Percentiles rank a stretch among this genome's conserved stretches.
phyloP scores from a whole-genome alignment of 441 rosid genomes.

The Codiaeum variegatum region DNA sequence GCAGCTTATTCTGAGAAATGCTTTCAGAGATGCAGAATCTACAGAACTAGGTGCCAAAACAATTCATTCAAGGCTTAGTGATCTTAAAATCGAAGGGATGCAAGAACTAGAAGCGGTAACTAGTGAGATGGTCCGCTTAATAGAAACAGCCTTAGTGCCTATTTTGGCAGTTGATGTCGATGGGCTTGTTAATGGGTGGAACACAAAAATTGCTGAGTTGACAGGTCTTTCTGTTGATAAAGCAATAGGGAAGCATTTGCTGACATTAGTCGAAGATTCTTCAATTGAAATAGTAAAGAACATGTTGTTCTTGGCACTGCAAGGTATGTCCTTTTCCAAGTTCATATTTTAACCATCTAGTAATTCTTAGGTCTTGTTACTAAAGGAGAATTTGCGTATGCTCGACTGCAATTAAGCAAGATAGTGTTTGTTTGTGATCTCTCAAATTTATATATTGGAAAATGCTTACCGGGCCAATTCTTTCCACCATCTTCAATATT shows the following conservation, averaged over 20 bases:
- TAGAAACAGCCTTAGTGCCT: conserved; percentile 91
- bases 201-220: conserved; percentile 78
- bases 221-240: conserved; percentile 78
- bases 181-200: conserved; percentile 92
- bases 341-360: conserved; percentile 1
- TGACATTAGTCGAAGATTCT: conserved; percentile 78
- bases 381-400: not conserved
- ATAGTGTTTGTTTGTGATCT: not conserved
- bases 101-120: conserved; percentile 95
- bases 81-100: conserved; percentile 73
- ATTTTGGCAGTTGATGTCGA: conserved; percentile 84
- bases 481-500: not conserved
- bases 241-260: conserved; percentile 83
- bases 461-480: not conserved
- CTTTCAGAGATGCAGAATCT: conserved; percentile 57
- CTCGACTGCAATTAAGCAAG: not conserved
- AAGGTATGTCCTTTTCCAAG: conserved; percentile 46
- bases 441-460: not conserved
- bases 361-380: not conserved
- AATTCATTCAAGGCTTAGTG: conserved; percentile 63
- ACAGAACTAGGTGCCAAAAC: conserved; percentile 41
- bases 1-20: conserved; percentile 86
- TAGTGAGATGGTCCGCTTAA: conserved; percentile 87
- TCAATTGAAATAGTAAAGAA: conserved; percentile 55
- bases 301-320: conserved; percentile 72